A percentile compares a stretch with the other conserved stretches of the same genome.
phyloP scores from a whole-genome alignment of 805 yeast genomes.

The Komagataella pastoris region DNA sequence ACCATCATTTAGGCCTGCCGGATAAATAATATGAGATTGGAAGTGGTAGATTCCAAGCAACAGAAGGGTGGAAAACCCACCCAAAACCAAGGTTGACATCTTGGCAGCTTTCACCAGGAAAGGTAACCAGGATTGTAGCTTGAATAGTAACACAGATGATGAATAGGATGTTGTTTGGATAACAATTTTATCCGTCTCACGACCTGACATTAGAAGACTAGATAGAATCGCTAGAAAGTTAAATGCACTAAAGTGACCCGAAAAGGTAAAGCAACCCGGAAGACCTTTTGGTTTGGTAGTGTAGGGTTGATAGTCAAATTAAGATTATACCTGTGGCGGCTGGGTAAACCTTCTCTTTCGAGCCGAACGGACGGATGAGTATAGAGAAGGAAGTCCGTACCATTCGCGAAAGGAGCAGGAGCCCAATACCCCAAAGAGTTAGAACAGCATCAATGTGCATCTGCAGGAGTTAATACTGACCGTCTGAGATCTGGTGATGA shows the following conservation, averaged over 20 bases:
- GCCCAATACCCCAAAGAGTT: no score
- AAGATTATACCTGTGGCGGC: neutral
- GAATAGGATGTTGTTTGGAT: neutral
- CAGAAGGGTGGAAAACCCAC: conserved; percentile 23
- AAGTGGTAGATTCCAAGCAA: conserved; percentile 42
- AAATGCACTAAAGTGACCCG: neutral
- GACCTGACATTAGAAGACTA: neutral
- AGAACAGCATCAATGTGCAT: neutral
- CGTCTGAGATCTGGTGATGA: neutral
- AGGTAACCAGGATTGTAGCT: neutral
- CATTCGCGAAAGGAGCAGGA: neutral
- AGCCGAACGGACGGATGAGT: neutral
- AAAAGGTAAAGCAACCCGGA: neutral
- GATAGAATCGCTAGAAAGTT: neutral
- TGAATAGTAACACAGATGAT: neutral
- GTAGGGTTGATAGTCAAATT: no score
- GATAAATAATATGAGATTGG: conserved; percentile 68
- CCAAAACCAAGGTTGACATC: neutral
- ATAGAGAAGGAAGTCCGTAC: neutral
- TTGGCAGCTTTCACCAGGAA: neutral
- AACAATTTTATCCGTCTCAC: neutral
- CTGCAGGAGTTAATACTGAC: neutral
- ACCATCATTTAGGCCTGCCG: conserved; percentile 69
- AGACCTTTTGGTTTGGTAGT: no score
- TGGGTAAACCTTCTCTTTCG: neutral